Evolutionary conservation across 176 grass and related monocot genomes (phyloP).

Genomic region (Cenchrus purpureus): DNA sequence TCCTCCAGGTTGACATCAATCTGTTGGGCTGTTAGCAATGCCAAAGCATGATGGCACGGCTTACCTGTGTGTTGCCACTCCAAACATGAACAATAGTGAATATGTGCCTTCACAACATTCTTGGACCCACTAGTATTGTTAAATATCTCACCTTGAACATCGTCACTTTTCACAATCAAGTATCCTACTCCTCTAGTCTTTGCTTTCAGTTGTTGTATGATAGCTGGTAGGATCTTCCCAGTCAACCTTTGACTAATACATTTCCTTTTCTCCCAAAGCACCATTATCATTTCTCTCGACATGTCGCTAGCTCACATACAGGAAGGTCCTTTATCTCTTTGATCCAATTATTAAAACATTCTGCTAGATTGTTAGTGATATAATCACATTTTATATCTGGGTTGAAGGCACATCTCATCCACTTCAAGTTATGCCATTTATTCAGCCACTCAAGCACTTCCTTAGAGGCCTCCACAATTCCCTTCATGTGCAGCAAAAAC

Average conservation of each 20-base stretch:
- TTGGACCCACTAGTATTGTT: no score
- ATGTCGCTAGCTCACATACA: background rate
- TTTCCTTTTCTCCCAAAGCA: background rate
- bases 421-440: no score
- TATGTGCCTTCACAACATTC: background rate
- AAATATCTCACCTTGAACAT: no score
- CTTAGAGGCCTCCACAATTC: no score
- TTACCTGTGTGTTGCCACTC: constrained; percentile 13
- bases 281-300: background rate
- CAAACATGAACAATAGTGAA: background rate
- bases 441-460: no score
- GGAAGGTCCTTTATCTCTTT: background rate
- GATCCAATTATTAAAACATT: background rate
- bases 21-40: background rate
- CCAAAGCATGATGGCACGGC: background rate
- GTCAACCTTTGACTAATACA: background rate
- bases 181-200: background rate
- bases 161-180: no score
- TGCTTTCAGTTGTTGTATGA: background rate
- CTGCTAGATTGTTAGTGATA: background rate
- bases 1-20: background rate
- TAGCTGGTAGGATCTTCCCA: background rate
- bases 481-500: no score
- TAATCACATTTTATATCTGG: background rate
- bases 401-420: background rate